Evolutionary conservation across 2,329 filamentous ascomycete genomes (phyloP).

Genomic region (Penicillium glabrum): DNA sequence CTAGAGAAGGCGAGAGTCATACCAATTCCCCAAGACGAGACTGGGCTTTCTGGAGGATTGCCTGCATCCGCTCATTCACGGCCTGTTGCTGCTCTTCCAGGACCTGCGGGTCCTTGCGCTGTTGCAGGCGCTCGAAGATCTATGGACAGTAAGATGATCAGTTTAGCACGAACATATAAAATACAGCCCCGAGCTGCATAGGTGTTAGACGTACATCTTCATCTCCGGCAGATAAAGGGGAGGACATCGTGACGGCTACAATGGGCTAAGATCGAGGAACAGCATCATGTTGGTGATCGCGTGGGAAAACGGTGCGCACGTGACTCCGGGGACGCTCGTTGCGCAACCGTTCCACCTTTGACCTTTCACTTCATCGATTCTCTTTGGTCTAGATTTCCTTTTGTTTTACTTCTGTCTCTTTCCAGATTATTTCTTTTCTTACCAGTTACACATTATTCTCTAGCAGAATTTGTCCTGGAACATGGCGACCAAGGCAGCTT

Average conservation of each 20-base stretch:
- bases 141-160: constrained; percentile 14
- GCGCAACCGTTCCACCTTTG: neutral
- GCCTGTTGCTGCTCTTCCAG: constrained; percentile 61
- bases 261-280: constrained; percentile 15
- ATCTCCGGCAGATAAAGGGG: constrained; percentile 42
- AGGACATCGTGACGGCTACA: constrained; percentile 45
- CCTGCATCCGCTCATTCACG: constrained; percentile 58
- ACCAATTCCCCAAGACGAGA: constrained; percentile 66
- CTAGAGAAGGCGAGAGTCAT: constrained; percentile 22
- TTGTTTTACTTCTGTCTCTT: neutral
- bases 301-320: constrained; percentile 15
- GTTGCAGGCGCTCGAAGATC: constrained; percentile 41
- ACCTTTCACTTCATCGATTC: neutral
- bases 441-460: neutral
- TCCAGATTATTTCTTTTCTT: neutral
- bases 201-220: constrained; percentile 32
- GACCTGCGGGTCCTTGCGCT: constrained; percentile 59
- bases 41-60: constrained; percentile 63
- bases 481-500: constrained; percentile 72
- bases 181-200: neutral
- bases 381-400: neutral
- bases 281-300: neutral
- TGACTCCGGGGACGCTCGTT: neutral
- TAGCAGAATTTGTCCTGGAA: constrained; percentile 6
- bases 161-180: neutral